Base-by-base conservation (phyloP, 768 basidiomycete genomes). In the Scleroderma bovista region DNA sequence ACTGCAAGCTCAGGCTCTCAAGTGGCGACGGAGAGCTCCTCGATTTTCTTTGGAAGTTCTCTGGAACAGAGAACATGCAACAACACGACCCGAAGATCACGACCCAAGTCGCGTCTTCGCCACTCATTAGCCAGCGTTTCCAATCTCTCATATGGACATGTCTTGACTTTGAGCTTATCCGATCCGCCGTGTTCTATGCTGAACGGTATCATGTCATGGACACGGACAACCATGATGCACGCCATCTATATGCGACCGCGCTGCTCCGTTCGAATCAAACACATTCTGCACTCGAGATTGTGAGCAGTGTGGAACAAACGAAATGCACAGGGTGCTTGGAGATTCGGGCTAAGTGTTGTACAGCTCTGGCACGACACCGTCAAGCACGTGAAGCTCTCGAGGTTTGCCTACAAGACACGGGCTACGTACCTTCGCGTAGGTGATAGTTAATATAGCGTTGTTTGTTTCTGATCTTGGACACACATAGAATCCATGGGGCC, bases 131-230 rank as follows among this genome's bases (percentile, higher is more conserved):
- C 44, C 79, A 81, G 67, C 84, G 86, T 56, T 85, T 87, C 63
- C 78, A 78, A 56, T 71, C 78, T 46, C 75, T 93, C 54, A 75
- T 91, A 60, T 91, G 89, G 88, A 80, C 81, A 58, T 90, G 83
- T 69, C 82, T 93, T 51, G 90, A 93, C 71, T 77, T 81, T 48
- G 86, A 86, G 60, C 80, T 93, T 40, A 74, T 79, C 58, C 79
- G 77, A 66, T 83, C 89, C 12, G 91, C 92, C 36, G 78, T 90
- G 41, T 95, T 95, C 73, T 88, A 88, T 71, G 89, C 91, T 32
- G 93, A 94, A 69, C 73, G 89, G 55, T 88, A 88, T 65, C 86
- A 77, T 64, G 78, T 81, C 36, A 69, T 88, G 66, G 83, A 88
- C 67, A 73, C 76, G 53, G 65, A 72, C 26, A 82, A 80, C 67